Evolutionary conservation across 2,329 filamentous ascomycete species (phyloP), one percentile per base, ranked within the genome.

Genomic region (Parastagonospora avenae): DNA sequence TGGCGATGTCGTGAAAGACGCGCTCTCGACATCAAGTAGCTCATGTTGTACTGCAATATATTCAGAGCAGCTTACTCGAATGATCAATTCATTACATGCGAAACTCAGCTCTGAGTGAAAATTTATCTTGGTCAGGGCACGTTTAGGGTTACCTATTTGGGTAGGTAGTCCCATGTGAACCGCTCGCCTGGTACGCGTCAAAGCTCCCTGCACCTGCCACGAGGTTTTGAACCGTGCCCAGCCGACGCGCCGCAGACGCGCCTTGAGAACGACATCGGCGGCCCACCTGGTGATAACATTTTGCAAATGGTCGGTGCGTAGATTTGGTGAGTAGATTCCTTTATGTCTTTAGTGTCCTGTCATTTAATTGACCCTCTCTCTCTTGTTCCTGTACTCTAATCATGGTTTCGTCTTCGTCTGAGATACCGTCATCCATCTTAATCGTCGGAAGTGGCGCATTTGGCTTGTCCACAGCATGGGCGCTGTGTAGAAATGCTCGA

Each of bases 401-500:
- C 65, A 56, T 60, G 33, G 59, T 63, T 41, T 46, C 54, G 31
- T 42, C 48, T n/a, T 42, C 48, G 12, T 36, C 44, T 36, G 46
- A 62, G 40, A 57, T 63, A 36, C 77, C 78, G 16, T 74, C 75
- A 14, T 78, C 77, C 8, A 68, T 81, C 46, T 67, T 81, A 27
- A 80, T 81, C 50, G 64, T 81, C 32, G 79, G 79, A 49, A 78
- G 79, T 27, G 81, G 81, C 41, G 80, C 82, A 38, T 84, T 84
- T 54, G 81, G 81, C 28, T 75, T 89, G 46, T 83, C 83, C 7
- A 88, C 86, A 16, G 90, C 91, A 44, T 85, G 87, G 58, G 82
- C 89, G 11, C 82, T 97, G 40, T 79, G 87, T 52, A 80, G 82
- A 57, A 84, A 88, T 31, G 76, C 84, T 32, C 63, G 67, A 4